These are phyloP conservation scores for Cercophora sp. DNA, from an alignment of 495 filamentous ascomycete species.

Conservation along the genomic window DNA sequence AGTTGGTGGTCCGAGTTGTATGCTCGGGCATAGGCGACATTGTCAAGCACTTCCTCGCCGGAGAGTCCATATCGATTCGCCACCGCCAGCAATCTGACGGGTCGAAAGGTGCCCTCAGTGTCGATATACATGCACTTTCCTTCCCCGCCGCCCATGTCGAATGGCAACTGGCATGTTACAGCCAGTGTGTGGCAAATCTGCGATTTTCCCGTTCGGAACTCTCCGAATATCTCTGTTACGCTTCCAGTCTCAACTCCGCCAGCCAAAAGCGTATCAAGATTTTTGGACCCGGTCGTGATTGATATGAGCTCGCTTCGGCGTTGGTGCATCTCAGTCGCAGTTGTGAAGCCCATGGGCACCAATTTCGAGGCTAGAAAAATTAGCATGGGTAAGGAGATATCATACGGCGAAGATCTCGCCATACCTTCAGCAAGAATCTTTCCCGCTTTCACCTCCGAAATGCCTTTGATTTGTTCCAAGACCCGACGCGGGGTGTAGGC, in stretches of 20 bases:
- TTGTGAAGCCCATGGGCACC: constrained; percentile 98
- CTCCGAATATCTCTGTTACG: constrained; percentile 98
- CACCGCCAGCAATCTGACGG: constrained; percentile 83
- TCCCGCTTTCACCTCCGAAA: constrained; percentile 90
- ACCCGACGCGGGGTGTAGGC: constrained; percentile 88
- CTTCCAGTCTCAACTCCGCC: constrained; percentile 95
- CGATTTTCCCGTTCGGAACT: constrained; percentile 96
- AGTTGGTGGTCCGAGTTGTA: constrained; percentile 99
- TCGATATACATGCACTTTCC: constrained; percentile 99
- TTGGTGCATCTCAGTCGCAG: constrained; percentile 98
- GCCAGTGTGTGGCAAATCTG: constrained; percentile 98
- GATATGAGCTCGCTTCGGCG: constrained; percentile 94
- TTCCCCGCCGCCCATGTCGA: constrained; percentile 98
- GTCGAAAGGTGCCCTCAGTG: constrained; percentile 94
- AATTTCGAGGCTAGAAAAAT: constrained; percentile 73
- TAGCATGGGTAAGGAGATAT: background rate
- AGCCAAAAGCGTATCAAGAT: constrained; percentile 89
- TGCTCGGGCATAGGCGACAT: constrained; percentile 93
- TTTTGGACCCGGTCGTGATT: constrained; percentile 95
- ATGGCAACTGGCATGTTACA: constrained; percentile 93
- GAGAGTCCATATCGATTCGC: constrained; percentile 91
- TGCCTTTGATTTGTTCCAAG: constrained; percentile 92
- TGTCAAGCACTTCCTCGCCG: constrained; percentile 95
- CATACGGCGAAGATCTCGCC: too few relatives aligned
- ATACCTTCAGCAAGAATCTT: constrained; percentile 91